Conservation (phyloP, 345 rosid species). For the Limnanthes douglasii region DNA sequence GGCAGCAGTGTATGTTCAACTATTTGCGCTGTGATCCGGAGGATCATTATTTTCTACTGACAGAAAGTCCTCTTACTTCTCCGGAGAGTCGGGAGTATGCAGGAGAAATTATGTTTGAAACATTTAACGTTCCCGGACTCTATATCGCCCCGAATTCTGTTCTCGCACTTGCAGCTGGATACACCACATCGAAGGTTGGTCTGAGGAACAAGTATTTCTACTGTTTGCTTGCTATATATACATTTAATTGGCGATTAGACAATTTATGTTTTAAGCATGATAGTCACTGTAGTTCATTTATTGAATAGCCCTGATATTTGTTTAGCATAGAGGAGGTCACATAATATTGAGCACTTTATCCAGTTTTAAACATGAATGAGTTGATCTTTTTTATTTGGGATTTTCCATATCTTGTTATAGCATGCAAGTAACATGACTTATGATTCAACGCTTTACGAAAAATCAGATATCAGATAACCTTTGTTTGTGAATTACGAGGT, state of each 20-base stretch:
- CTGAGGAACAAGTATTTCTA: background rate
- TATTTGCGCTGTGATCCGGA: conserved; percentile 76
- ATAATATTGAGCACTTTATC: too few relatives aligned
- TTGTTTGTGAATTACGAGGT: too few relatives aligned
- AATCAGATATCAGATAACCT: too few relatives aligned
- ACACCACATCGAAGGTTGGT: conserved; percentile 66
- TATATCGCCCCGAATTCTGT: conserved; percentile 72
- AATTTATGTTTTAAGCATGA: background rate
- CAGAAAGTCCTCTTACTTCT: conserved; percentile 72
- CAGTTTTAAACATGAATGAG: too few relatives aligned
- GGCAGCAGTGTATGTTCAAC: conserved; percentile 72
- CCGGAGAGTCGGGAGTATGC: conserved; percentile 70
- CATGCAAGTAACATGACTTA: too few relatives aligned
- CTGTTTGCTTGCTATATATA: background rate
- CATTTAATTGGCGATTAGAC: background rate
- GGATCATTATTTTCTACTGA: conserved; percentile 73
- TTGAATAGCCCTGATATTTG: too few relatives aligned
- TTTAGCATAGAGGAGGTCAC: too few relatives aligned
- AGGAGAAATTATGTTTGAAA: conserved; percentile 82
- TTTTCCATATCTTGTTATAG: too few relatives aligned
- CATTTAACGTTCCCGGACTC: conserved; percentile 67
- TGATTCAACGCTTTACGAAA: too few relatives aligned
- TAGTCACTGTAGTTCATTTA: background rate
- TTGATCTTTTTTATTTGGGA: too few relatives aligned
- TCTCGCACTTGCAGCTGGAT: conserved; percentile 80